These are phyloP conservation scores for Boletellus ananiceps DNA, from an alignment of 768 basidiomycete genomes.

Conservation along the genomic window DNA sequence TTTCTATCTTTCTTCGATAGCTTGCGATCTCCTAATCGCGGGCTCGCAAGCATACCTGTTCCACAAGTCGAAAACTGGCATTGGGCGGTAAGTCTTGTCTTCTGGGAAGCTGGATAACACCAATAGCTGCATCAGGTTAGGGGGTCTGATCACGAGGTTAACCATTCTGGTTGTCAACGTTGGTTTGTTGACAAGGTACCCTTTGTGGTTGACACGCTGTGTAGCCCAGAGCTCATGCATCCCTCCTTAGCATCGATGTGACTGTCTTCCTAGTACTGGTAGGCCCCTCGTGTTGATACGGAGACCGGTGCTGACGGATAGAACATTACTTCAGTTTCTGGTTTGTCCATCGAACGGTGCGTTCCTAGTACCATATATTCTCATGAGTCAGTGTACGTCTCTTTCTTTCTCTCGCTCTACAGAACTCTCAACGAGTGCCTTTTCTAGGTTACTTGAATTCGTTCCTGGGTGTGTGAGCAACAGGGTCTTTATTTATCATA, in stretches of 20 bases:
- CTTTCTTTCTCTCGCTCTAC: background rate
- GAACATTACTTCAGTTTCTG: slow-evolving; percentile 24
- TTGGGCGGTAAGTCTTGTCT: slow-evolving; percentile 22
- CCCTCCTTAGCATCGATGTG: slow-evolving; percentile 27
- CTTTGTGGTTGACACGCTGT: background rate
- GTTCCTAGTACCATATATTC: slow-evolving; percentile 35
- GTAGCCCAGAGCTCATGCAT: background rate
- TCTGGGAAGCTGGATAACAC: background rate
- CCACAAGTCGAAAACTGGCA: slow-evolving; percentile 26
- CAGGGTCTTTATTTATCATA: no score
- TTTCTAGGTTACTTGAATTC: slow-evolving; percentile 35
- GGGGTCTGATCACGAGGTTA: slow-evolving; percentile 30
- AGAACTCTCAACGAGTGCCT: background rate
- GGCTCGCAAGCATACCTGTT: slow-evolving; percentile 33
- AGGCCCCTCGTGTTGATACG: background rate
- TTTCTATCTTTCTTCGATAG: slow-evolving; percentile 32
- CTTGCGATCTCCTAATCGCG: slow-evolving; percentile 33
- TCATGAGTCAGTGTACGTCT: slow-evolving; percentile 35
- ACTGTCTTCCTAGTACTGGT: slow-evolving; percentile 26
- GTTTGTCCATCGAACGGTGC: slow-evolving; percentile 34
- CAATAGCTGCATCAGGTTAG: slow-evolving; percentile 19
- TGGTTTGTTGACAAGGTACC: slow-evolving; percentile 34
- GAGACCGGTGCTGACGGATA: slow-evolving; percentile 1
- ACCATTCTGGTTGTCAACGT: slow-evolving; percentile 35
- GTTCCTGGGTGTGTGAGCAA: slow-evolving; percentile 34